Evolutionary conservation across 805 yeast genomes (phyloP), one percentile per base, ranked within the genome.

Genomic region (Spathaspora hagerdaliae): DNA sequence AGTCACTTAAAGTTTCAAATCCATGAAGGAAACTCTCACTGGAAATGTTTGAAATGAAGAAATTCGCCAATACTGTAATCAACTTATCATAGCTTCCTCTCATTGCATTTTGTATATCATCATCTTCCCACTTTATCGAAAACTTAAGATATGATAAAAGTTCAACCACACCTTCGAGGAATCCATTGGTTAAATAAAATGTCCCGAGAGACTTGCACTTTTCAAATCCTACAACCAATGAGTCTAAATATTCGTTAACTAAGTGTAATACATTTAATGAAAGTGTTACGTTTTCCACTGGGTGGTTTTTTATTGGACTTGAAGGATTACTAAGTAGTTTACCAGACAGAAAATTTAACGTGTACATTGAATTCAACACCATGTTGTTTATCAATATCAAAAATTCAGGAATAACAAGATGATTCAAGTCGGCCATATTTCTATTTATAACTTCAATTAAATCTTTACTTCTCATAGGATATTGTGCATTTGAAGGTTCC

Each of bases 381-480:
- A 55, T 50, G 48, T 51, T 67, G 48, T 55, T 71, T 53, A 60
- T 49, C 24, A 70, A 41, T 24, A 54, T 62, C 60, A 79, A 45
- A 15, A 81, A 68, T 6, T 81, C 82, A 0, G 82, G 81, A 52
- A 77, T 63, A 0, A 64, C 44, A 3, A 72, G 46, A 31, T 56
- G 56, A 9, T 44, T 47, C 10, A 59, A 45, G 10, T 50, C 43
- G 6, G 15, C 9, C 27, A 43, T 15, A 39, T 49, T 26, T 26
- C 31, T 35, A 15, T 40, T 15, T 5, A 47, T 19, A 38, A 41
- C 36, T 35, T 47, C 38, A 7, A 34, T 24, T 29, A 50, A 35
- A 33, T 44, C 45, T 52, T 53, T 36, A 19, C 42, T 29, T 26
- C 42, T n/a, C 11, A 34, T 3, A 6, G 19, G 11, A 5, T n/a